Conservation (phyloP, 1,139 yeast species). For the Kurtzmaniella quercitrusa region DNA sequence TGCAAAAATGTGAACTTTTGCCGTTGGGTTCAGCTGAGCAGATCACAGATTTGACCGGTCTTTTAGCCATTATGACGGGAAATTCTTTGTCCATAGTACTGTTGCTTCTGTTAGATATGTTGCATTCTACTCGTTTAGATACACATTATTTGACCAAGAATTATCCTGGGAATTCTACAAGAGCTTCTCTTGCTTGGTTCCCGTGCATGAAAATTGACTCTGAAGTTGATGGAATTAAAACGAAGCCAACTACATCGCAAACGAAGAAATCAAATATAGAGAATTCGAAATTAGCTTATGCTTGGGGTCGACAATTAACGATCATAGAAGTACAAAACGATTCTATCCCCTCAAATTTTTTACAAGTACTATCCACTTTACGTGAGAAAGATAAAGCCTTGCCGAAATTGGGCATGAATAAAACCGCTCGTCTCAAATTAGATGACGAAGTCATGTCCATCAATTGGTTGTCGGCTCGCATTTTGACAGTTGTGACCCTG, state of each 20-base stretch:
- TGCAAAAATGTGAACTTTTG: conserved; percentile 36
- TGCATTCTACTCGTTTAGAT: conserved; percentile 26
- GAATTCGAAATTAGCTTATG: conserved; percentile 57
- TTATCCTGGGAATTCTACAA: conserved; percentile 36
- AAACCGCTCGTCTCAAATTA: conserved; percentile 43
- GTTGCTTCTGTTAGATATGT: conserved; percentile 44
- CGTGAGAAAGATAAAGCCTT: conserved; percentile 38
- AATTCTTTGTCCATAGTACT: conserved; percentile 51
- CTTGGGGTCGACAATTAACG: conserved; percentile 60
- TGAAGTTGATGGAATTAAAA: background rate
- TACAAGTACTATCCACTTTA: conserved; percentile 27
- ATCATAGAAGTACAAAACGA: conserved; percentile 48
- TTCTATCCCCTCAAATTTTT: conserved; percentile 25
- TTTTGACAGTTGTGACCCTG: conserved; percentile 37
- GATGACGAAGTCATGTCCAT: conserved; percentile 38
- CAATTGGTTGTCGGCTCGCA: conserved; percentile 56
- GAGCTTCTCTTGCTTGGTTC: conserved; percentile 9
- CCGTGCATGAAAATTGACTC: conserved; percentile 24
- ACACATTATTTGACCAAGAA: conserved; percentile 46
- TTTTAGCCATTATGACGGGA: conserved; percentile 60
- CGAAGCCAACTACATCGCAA: conserved; percentile 18
- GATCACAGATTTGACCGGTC: conserved; percentile 52
- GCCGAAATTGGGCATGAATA: conserved; percentile 37
- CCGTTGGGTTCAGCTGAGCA: conserved; percentile 54
- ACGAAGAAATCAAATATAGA: conserved; percentile 14